Evolutionary conservation across 345 rosid species (phyloP), one percentile per base, ranked within the genome.

Genomic region (thale cress (Arabidopsis thaliana)): DNA sequence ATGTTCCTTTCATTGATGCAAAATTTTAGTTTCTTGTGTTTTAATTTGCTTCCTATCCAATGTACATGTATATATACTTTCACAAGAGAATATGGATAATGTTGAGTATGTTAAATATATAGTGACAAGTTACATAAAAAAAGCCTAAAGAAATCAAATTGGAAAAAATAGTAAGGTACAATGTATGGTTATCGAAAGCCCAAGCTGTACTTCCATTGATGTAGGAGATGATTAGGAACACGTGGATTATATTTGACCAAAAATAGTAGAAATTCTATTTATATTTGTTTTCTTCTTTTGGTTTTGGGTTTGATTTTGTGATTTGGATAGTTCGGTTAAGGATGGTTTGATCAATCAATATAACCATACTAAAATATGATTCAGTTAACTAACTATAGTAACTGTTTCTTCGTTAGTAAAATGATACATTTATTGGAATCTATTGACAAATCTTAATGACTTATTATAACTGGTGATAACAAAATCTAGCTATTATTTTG

Each of bases 171-270:
- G 63, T 33, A 77, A 71, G 80, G 76, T 77, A 77, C 80, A 77
- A 8, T 78, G 81, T 65, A 78, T 71, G 72, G 40, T 59, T 64
- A 71, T 40, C 24, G 50, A 78, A 58, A 58, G 48, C 55, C 45
- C 67, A 65, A 77, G 55, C 72, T 77, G 81, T 78, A 78, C 81
- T 78, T 78, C 73, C 81, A 71, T 78, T 78, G 14, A 65, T 65
- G 73, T 71, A 58, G 81, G 73, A 78, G 72, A 78, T 78, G 73
- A 64, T 71, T 77, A 55, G 32, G 53, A 63, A 48, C 72, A 77
- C 66, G 72, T 77, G 76, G 61, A 76, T 53, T 62, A 24, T 69
- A 24, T 52, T 61, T 41, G 24, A 41, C 24, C 40, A 16, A 0
- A 38, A 58, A 23, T 30, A 33, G 1, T 4, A 9, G 1, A 48